Evolutionary conservation across 148 eudicot genomes (phyloP), one percentile per base, ranked within the genome.

Genomic region (Tetragonia tetragonoides): DNA sequence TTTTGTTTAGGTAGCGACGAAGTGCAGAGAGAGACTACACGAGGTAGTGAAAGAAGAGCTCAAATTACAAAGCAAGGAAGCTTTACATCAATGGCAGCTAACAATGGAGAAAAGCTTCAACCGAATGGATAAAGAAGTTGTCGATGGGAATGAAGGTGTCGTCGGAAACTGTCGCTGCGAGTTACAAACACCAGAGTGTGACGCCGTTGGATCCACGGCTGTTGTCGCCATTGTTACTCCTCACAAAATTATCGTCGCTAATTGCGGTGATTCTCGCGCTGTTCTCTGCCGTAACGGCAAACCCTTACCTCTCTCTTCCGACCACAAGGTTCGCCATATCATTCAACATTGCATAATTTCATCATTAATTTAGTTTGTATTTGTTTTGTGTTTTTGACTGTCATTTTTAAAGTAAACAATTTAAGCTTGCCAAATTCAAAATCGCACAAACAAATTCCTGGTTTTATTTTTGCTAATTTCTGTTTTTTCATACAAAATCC

Each of bases 201-300:
- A 87, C 51, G 91, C 89, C 9, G 98, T 92, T 7, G 98, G 98
- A 73, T 93, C 98, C 23, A 90, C 98, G 2, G 98, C 97, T 0
- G 89, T 91, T 2, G 96, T 92, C 2, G 88, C 94, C 3, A 40
- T 93, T 9, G 86, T 92, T 0, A 81, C 92, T 14, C 87, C 90
- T 6, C 73, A 81, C 0, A 85, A 87, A 65, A 89, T 92, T 18
- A 60, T 92, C 7, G 91, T 92, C 12, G 90, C 94, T 0, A 92
- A 92, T 72, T 90, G 94, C 39, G 97, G 97, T 0, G 94, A 90
- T 81, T 91, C 97, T 1, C 86, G 97, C 21, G 97, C 93, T 0
- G 89, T 92, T 37, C 75, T 92, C 9, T 86, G 88, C 51, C 91
- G 94, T 6, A 83, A 81, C 60, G 90, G 91, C 69, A 83, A 80